Evolutionary conservation across 345 rosid genomes (phyloP), one percentile per base, ranked within the genome.

Genomic region (Brassica napus): DNA sequence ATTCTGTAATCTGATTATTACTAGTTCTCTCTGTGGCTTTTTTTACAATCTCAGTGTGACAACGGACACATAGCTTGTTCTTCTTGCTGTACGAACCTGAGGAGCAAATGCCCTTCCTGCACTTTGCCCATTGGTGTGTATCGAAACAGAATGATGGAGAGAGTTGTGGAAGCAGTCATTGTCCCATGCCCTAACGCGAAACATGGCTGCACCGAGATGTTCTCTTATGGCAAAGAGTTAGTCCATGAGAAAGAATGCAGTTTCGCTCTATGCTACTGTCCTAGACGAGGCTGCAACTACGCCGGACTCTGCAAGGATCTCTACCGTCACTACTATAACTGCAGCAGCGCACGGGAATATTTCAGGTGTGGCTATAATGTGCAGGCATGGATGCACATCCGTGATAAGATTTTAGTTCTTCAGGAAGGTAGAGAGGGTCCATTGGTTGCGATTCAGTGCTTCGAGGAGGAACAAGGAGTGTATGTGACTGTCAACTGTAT

Each of bases 361-460:
- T 54, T 54, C 59, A 54, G 1, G 9, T 15, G 59, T 6, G 23
- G 23, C 59, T 15, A 0, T 54, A 6, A 54, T 1, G 23, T 0
- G 18, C 0, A 15, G 3, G 59, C 23, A 54, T 54, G 23, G 23
- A 5, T 54, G 23, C 23, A 16, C 59, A 54, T 54, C 59, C 15
- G 23, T 54, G 23, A 54, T 54, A 54, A 54, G 59, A 54, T 54
- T 54, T 16, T 16, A 54, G 23, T 54, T 54, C 59, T 54, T 54
- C 59, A 54, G 59, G 23, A 54, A 54, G 8, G 23, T 54, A 54
- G 10, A 54, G 59, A 54, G 0, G 24, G 23, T 16, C 59, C 59
- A 42, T 72, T 78, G 59, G 18, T 65, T 31, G 26, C 78, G 61
- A 72, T 86, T 65, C 84, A 69, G 26, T 83, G 37, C 8, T 60